Percentiles rank a stretch among this genome's conserved stretches.
Evolutionary conservation across 805 yeast species (phyloP).

Genomic region (Teunomyces stri): DNA sequence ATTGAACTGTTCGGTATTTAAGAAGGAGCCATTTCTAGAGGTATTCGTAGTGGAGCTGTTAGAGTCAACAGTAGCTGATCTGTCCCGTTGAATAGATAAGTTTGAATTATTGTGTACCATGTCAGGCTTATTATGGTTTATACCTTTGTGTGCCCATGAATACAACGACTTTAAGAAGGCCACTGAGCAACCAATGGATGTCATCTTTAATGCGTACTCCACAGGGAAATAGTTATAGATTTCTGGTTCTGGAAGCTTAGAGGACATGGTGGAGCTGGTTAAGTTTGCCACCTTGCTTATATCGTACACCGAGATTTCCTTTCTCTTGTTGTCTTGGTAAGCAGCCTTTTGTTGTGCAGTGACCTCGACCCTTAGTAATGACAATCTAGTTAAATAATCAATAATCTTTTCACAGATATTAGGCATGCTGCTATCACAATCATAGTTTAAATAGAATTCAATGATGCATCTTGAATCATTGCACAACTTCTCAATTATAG

Average conservation of each 20-base stretch:
- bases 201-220: slow-evolving; percentile 81
- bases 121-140: slow-evolving; percentile 9
- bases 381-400: slow-evolving; percentile 70
- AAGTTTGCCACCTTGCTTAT: slow-evolving; percentile 71
- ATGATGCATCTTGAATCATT: slow-evolving; percentile 87
- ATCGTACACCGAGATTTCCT: slow-evolving; percentile 71
- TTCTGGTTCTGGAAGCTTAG: slow-evolving; percentile 56
- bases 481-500: slow-evolving; percentile 77
- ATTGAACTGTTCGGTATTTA: slow-evolving; percentile 14
- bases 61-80: slow-evolving; percentile 31
- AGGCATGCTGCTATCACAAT: slow-evolving; percentile 80
- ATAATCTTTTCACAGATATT: slow-evolving; percentile 83
- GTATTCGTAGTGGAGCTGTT: slow-evolving; percentile 21
- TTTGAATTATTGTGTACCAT: background rate
- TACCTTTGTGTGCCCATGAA: slow-evolving; percentile 78
- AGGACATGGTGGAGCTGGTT: slow-evolving; percentile 63
- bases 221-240: slow-evolving; percentile 57
- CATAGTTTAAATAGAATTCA: slow-evolving; percentile 92
- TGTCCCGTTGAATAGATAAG: slow-evolving; percentile 14
- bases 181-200: slow-evolving; percentile 75
- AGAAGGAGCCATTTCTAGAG: slow-evolving; percentile 32
- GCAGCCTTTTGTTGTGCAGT: slow-evolving; percentile 64
- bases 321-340: slow-evolving; percentile 37
- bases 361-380: slow-evolving; percentile 69
- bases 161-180: slow-evolving; percentile 77